These are phyloP conservation scores for Microcyclospora pomicola DNA, from an alignment of 2,329 filamentous ascomycete genomes.

Conservation along the genomic window DNA sequence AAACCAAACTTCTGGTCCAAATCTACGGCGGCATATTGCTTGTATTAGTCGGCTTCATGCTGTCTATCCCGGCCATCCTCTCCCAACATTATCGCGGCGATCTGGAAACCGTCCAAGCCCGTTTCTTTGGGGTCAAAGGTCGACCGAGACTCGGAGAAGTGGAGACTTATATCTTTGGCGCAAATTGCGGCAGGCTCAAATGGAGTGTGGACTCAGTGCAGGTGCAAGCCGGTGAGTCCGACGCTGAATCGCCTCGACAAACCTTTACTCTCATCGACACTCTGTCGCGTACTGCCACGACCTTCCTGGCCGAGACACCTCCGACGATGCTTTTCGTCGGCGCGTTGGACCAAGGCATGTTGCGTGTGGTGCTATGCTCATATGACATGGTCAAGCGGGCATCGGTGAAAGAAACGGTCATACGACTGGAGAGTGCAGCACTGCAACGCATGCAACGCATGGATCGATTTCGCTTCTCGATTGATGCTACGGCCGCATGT, in stretches of 20 bases:
- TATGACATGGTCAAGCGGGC: conserved; percentile 32
- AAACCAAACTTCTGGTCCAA: no score
- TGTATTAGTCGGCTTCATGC: conserved; percentile 8
- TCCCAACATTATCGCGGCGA: conserved; percentile 18
- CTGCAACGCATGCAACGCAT: conserved; percentile 24
- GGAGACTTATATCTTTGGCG: conserved; percentile 28
- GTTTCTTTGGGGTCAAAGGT: conserved; percentile 32
- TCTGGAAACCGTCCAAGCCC: conserved; percentile 28
- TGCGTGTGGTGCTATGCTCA: conserved; percentile 32
- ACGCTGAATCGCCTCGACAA: conserved; percentile 6
- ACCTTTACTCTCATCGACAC: conserved; percentile 30
- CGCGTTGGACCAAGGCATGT: conserved; percentile 34
- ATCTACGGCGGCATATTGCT: no score
- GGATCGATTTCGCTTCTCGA: conserved; percentile 18
- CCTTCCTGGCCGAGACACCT: conserved; percentile 27
- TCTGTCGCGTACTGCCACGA: conserved; percentile 30
- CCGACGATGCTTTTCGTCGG: conserved; percentile 31
- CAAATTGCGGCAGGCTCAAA: conserved; percentile 21
- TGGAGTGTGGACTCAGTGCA: conserved; percentile 13
- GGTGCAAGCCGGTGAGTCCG: conserved; percentile 6
- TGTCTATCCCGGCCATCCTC: conserved; percentile 6
- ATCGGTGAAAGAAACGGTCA: conserved; percentile 31
- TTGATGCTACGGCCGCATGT: neutral
- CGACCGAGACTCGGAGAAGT: conserved; percentile 27
- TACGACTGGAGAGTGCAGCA: conserved; percentile 28